Evolutionary conservation across 164 flowering plant species (phyloP).

Genomic region (Vitis labrusca): DNA sequence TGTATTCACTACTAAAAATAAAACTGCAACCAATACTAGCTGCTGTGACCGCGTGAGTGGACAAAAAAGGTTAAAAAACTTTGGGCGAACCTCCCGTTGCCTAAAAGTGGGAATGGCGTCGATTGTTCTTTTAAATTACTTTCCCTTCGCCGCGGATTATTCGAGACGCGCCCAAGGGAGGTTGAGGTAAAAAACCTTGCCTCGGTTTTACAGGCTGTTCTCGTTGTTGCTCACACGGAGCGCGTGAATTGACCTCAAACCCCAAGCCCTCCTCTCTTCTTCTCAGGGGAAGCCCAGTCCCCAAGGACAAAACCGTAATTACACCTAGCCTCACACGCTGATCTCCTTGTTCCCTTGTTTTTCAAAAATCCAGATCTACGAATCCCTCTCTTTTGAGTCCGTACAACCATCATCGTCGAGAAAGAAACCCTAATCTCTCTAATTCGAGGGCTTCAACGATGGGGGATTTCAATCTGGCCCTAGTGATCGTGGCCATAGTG

Average conservation of each 20-base stretch:
- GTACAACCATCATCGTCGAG: not conserved
- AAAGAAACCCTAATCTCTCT: not conserved
- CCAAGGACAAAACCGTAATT: slow-evolving; percentile 11
- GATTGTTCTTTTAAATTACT: not conserved
- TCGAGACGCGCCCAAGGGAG: not conserved
- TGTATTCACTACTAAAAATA: no score
- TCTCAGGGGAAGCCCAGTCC: not conserved
- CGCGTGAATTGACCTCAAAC: not conserved
- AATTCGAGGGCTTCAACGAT: slow-evolving; percentile 34
- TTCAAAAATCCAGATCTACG: slow-evolving; percentile 4
- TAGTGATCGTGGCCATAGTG: slow-evolving; percentile 86
- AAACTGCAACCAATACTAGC: no score
- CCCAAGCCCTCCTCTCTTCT: not conserved
- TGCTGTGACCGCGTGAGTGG: no score
- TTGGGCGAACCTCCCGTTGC: no score
- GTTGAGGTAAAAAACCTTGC: not conserved
- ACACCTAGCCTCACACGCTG: not conserved
- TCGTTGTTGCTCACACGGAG: not conserved
- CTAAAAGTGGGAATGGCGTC: no score
- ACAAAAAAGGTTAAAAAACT: no score
- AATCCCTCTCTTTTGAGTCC: no score
- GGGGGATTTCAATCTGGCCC: slow-evolving; percentile 98
- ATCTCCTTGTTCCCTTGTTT: not conserved
- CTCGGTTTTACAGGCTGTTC: slow-evolving; percentile 6
- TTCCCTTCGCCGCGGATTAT: not conserved